Percentiles rank a stretch among this genome's conserved stretches.
Conservation (phyloP, 192 early-diverging fungal genomes). For the Phycomyces nitens region DNA sequence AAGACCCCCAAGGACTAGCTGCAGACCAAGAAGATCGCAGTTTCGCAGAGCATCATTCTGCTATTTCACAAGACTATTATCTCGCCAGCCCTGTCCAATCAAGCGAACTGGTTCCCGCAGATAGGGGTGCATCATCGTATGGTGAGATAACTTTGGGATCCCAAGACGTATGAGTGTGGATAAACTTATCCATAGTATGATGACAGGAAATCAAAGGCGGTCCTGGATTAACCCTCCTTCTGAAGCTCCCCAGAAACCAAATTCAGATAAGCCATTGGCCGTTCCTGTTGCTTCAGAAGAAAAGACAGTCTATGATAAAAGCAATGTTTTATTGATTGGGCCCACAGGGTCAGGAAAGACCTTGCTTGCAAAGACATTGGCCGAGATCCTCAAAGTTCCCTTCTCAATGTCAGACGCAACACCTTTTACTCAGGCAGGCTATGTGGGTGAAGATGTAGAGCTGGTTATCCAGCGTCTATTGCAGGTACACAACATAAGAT, state of each 20-base stretch:
- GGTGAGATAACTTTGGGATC: background rate
- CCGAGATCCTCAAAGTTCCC: constrained; percentile 79
- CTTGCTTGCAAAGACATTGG: constrained; percentile 75
- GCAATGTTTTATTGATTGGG: constrained; percentile 83
- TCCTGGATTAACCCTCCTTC: constrained; percentile 33
- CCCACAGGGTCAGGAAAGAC: constrained; percentile 90
- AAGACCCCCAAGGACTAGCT: constrained; percentile 8
- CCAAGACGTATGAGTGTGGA: background rate
- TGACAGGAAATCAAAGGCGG: constrained; percentile 13
- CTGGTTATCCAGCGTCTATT: constrained; percentile 77
- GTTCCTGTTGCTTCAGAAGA: background rate
- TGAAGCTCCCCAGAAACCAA: constrained; percentile 8
- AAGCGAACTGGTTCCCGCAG: constrained; percentile 4
- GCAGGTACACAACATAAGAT: constrained; percentile 51
- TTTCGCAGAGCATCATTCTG: constrained; percentile 23
- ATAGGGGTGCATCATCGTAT: constrained; percentile 4
- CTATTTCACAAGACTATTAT: constrained; percentile 12
- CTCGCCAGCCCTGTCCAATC: constrained; percentile 5
- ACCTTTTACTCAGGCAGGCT: constrained; percentile 88
- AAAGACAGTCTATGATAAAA: constrained; percentile 75
- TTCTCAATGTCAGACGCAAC: constrained; percentile 90
- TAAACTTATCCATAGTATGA: background rate
- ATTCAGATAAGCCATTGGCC: background rate
- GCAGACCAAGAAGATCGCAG: constrained; percentile 13
- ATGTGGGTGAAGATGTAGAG: constrained; percentile 91